phyloP scores from a whole-genome alignment of 2,329 filamentous ascomycete genomes.

The Colletotrichum agaves region DNA sequence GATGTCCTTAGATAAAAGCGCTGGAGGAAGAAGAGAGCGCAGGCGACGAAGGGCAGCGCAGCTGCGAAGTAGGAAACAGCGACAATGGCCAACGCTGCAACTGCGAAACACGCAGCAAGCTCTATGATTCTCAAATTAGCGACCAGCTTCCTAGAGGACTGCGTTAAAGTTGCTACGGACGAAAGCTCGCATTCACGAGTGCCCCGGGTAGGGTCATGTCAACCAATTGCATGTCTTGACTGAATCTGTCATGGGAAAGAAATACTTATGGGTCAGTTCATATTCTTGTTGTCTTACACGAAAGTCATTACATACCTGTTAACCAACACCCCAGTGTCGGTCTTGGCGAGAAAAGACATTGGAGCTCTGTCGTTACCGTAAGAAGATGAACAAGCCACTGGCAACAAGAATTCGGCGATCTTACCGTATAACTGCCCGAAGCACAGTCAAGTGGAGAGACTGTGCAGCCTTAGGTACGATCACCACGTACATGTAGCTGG shows the following conservation, averaged over 20 bases:
- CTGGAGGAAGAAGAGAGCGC: not conserved
- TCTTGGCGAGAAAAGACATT: conserved; percentile 46
- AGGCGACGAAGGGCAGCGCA: not conserved
- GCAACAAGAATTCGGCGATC: conserved; percentile 19
- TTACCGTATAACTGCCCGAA: conserved; percentile 19
- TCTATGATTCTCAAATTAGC: not conserved
- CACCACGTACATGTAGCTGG: conserved; percentile 26
- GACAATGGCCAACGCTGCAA: not conserved
- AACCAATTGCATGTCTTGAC: conserved; percentile 52
- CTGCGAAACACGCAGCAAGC: not conserved
- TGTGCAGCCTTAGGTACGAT: conserved; percentile 22
- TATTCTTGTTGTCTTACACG: not conserved
- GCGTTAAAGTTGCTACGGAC: not conserved
- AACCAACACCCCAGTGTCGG: conserved; percentile 48
- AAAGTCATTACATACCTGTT: conserved; percentile 42
- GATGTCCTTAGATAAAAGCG: conserved; percentile 53
- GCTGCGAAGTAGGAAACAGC: not conserved
- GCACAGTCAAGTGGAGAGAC: conserved; percentile 21
- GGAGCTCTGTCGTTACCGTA: conserved; percentile 21
- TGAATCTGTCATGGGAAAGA: conserved; percentile 49
- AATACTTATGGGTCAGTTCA: conserved; percentile 24
- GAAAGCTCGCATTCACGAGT: conserved; percentile 20
- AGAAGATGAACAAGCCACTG: conserved; percentile 19
- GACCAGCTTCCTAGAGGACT: not conserved
- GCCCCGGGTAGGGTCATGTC: conserved; percentile 46